Evolutionary conservation across 2,329 filamentous ascomycete genomes (phyloP).

Genomic region (Cadophora sp.): DNA sequence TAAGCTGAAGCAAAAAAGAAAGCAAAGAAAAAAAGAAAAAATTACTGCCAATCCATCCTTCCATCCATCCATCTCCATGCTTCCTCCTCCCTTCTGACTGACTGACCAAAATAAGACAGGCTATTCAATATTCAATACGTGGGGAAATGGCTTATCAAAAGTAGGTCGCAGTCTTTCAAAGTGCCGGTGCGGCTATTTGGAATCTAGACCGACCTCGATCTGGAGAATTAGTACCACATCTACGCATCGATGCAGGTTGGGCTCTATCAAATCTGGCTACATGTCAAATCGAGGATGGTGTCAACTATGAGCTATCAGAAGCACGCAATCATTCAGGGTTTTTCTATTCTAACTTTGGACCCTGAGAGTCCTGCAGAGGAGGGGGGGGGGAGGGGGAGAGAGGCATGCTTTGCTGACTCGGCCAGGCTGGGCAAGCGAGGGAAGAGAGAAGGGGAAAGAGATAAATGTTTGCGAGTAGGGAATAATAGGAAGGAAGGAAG

Average conservation of each 20-base stretch:
- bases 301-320: background rate
- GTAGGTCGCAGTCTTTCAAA: background rate
- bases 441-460: background rate
- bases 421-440: too few relatives aligned
- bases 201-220: constrained; percentile 1
- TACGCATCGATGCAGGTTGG: background rate
- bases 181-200: background rate
- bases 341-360: background rate
- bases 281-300: background rate
- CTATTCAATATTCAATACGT: background rate
- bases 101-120: background rate
- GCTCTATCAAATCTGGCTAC: background rate
- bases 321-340: background rate
- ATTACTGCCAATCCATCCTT: too few relatives aligned
- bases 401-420: background rate
- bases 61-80: too few relatives aligned
- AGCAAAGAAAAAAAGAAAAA: too few relatives aligned
- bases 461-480: background rate
- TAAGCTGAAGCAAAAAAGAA: background rate
- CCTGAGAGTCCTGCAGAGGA: background rate
- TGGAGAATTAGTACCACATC: background rate
- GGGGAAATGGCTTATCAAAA: background rate
- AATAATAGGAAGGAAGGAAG: background rate
- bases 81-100: too few relatives aligned
- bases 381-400: too few relatives aligned